These are phyloP conservation scores for Flaveria brownii DNA, from an alignment of 129 eudicot species.

Conservation along the genomic window DNA sequence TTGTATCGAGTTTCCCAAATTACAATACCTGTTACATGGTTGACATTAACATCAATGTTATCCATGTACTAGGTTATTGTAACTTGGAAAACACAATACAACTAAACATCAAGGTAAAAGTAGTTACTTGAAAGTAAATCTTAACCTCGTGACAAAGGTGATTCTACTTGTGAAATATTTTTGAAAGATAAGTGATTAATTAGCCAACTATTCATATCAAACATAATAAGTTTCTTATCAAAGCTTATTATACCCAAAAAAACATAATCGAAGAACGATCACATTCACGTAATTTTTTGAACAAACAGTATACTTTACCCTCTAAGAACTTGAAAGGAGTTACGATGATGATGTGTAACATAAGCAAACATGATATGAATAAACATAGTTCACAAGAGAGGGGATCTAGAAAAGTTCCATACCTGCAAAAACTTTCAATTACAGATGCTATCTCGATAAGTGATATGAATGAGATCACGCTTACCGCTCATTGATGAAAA, in stretches of 20 bases:
- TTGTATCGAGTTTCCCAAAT: not conserved
- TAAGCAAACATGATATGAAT: constrained; percentile 8
- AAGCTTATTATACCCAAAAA: not conserved
- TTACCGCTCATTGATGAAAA: not conserved
- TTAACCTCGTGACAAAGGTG: not conserved
- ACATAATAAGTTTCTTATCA: not conserved
- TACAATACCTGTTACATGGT: not conserved
- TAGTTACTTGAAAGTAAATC: not conserved
- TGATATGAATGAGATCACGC: not conserved
- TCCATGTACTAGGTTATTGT: not conserved
- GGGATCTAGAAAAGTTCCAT: not conserved
- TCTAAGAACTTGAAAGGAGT: constrained; percentile 9
- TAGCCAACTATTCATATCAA: not conserved
- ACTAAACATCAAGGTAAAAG: not conserved
- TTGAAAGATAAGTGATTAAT: not conserved
- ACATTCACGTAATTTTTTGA: not conserved
- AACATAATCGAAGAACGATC: not conserved
- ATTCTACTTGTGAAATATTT: not conserved
- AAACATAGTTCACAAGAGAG: not conserved
- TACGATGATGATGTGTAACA: not conserved
- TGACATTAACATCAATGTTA: not conserved
- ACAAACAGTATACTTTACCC: constrained; percentile 12
- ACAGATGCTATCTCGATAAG: not conserved
- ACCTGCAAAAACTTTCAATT: not conserved
- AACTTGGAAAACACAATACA: not conserved